Evolutionary conservation across 306 rosid species (phyloP), one percentile per base, ranked within the genome.

Genomic region (Erythrophleum fordii): DNA sequence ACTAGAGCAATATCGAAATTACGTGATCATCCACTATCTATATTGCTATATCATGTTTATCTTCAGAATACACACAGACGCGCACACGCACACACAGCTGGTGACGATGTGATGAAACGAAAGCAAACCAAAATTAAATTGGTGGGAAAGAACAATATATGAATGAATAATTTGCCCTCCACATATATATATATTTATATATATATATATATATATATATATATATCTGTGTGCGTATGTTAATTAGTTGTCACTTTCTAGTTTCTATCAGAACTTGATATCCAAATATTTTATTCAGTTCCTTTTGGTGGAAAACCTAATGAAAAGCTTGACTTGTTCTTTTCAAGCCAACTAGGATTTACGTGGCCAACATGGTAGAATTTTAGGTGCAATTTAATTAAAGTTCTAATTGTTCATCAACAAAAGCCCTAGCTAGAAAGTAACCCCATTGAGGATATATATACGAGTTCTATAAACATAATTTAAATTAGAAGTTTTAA

Each of bases 311-410:
- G 62, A 61, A 70, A 22, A 6, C 73, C 51, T 69, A 59, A 29
- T 29, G 31, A 22, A 31, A 45, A 58, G 11, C 41, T 14, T 46
- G 34, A 34, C 31, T 2, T 46, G 55, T 46, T 72, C 12, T 58
- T 79, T 58, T 58, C 72, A 70, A 59, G 28, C 77, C 77, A 69
- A 14, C 51, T 59, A 45, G 51, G 72, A 71, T 71, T 13, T 12
- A 22, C 26, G 39, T 56, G 77, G 49, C 49, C 13, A 20, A 42
- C 22, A 71, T 31, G 14, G 16, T 44, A 39, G 8, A 18, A 66
- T 39, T 37, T 4, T 12, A 26, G 10, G 17, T 11, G 66, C 66
- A 26, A 58, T 22, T 58, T 58, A 42, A 42, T 42, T 42, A 42
- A 42, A 42, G 48, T 42, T 42, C 48, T 10, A 9, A 42, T 8